A percentile compares a stretch with the other conserved stretches of the same genome.
Evolutionary conservation across 257 asterid genomes (phyloP).

Genomic region (Solanum habrochaites): DNA sequence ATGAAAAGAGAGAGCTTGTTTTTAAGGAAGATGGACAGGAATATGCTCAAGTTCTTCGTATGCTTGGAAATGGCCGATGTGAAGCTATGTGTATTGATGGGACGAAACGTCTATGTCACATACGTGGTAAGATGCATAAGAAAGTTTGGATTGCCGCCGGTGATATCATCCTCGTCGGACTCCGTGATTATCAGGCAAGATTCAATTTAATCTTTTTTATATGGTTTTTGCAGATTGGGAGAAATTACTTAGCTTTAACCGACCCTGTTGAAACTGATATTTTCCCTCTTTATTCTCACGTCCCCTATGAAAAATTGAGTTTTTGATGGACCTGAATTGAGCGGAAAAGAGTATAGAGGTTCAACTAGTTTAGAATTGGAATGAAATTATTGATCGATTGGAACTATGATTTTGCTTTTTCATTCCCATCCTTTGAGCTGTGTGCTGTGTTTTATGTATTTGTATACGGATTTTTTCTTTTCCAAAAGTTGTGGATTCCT

Average conservation of each 20-base stretch:
- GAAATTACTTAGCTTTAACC: background rate
- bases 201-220: background rate
- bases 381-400: background rate
- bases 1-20: conserved; percentile 88
- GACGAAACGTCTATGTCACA: conserved; percentile 77
- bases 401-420: background rate
- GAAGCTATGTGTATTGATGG: conserved; percentile 87
- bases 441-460: background rate
- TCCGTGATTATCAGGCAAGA: conserved; percentile 77
- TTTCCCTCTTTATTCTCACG: background rate
- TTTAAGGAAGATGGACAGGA: conserved; percentile 96
- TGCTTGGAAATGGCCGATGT: conserved; percentile 93
- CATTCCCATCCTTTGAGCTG: background rate
- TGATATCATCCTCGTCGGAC: conserved; percentile 89
- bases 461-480: background rate
- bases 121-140: conserved; percentile 96
- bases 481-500: background rate
- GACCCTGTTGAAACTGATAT: background rate
- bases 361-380: background rate
- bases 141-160: conserved; percentile 98
- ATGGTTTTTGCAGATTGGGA: background rate
- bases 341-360: background rate
- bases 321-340: background rate
- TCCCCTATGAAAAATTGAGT: background rate
- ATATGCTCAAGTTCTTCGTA: conserved; percentile 82